Base-by-base conservation (phyloP, 179 eudicot genomes). In the Amaranthus tricolor region DNA sequence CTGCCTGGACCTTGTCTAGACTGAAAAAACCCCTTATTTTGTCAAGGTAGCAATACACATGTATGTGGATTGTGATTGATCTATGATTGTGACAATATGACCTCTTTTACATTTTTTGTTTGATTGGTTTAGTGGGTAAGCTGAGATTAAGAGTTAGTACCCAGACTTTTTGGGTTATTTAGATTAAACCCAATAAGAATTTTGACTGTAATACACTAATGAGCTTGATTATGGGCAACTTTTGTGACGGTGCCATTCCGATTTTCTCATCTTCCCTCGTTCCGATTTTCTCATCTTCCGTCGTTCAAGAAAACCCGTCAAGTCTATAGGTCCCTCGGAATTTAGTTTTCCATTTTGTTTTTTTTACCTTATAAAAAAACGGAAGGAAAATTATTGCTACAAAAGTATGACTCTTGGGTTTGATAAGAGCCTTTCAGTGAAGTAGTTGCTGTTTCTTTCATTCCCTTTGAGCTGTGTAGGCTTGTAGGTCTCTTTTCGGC, bases 31-130 rank as follows among this genome's bases (percentile, higher is more conserved):
- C 59, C 19, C 15, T 6, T 68, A 24, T 6, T 68, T 24, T 68
- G 57, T 51, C 71, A 20, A 68, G 58, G 59, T 68, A 51, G 71
- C 71, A 21, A 20, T 52, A 51, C 19, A 21, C 71, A 68, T 51
- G 71, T 51, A n/a, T 52, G 47, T 68, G 20, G 11, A 65, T 66
- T 66, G 70, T 66, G 70, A n/a, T 13, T 10, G 13, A 49, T 49
- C 50, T 15, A 10, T 49, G 55, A 66, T 17, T 17, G 52, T 67
- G 57, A 67, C 56, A 50, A 49, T 50, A 16, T 3, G 21, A 13
- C 71, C 66, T 49, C 13, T 20, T 49, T 11, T 11, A 9, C 40
- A 1, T 31, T 47, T 19, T 48, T 67, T 67, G 57, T 19, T 17
- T 67, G n/a, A 40, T 10, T 50, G 31, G 44, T 9, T 67, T 43